phyloP scores from a whole-genome alignment of 495 filamentous ascomycete genomes.

The Tuber umbilicatum region DNA sequence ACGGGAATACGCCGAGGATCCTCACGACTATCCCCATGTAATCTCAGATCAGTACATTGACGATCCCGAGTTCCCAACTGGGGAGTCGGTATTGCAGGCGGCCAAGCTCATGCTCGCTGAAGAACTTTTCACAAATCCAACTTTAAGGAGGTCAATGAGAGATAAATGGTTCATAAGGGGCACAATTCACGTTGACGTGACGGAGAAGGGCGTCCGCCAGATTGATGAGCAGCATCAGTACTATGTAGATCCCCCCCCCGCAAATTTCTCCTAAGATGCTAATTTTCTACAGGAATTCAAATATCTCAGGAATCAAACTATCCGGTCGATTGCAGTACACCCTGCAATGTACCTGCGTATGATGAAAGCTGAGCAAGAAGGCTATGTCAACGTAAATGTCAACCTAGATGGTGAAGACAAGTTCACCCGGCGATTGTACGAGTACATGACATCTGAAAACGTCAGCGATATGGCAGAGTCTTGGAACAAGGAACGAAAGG shows the following conservation, averaged over 20 bases:
- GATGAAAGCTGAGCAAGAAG: slow-evolving; percentile 93
- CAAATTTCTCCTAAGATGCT: slow-evolving; percentile 7
- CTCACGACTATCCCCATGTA: slow-evolving; percentile 65
- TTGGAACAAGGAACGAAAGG: slow-evolving; percentile 81
- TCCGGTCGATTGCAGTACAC: slow-evolving; percentile 67
- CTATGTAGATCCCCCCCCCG: slow-evolving; percentile 47
- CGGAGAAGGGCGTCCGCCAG: slow-evolving; percentile 85
- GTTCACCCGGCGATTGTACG: slow-evolving; percentile 66
- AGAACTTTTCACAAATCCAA: slow-evolving; percentile 78
- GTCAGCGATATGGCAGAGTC: slow-evolving; percentile 90
- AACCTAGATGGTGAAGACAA: slow-evolving; percentile 64
- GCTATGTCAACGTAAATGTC: slow-evolving; percentile 75
- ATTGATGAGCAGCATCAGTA: slow-evolving; percentile 95
- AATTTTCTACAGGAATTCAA: slow-evolving; percentile 67
- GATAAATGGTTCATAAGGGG: slow-evolving; percentile 73
- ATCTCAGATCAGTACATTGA: slow-evolving; percentile 71
- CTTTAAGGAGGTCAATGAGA: slow-evolving; percentile 81
- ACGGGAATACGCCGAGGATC: slow-evolving; percentile 77
- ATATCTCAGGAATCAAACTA: slow-evolving; percentile 80
- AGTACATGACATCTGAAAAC: slow-evolving; percentile 85
- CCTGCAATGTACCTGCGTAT: slow-evolving; percentile 90
- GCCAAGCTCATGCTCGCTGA: slow-evolving; percentile 85
- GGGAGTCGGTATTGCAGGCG: slow-evolving; percentile 64
- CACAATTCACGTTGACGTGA: slow-evolving; percentile 75
- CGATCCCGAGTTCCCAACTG: slow-evolving; percentile 66